Evolutionary conservation across 345 rosid species (phyloP).

Genomic region (Passiflora organensis): DNA sequence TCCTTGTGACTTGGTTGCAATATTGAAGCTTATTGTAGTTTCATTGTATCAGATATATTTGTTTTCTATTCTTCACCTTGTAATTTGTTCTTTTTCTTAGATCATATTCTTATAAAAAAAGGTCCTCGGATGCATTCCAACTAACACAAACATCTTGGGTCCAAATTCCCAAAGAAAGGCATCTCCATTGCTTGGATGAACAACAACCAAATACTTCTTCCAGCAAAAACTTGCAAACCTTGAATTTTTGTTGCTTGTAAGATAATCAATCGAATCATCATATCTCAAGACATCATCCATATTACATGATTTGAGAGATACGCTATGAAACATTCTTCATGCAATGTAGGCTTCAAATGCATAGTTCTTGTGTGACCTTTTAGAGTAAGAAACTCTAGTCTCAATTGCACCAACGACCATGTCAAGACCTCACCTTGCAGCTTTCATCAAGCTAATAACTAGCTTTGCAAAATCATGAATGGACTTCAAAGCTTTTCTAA

Average conservation of each 20-base stretch:
- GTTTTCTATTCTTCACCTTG: too few species aligned
- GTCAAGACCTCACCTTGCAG: slow-evolving; percentile 54
- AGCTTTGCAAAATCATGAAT: slow-evolving; percentile 62
- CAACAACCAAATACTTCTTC: slow-evolving; percentile 49
- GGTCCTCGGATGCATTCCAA: slow-evolving; percentile 57
- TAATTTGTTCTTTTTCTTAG: too few species aligned
- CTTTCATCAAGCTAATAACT: slow-evolving; percentile 58
- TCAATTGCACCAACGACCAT: slow-evolving; percentile 43
- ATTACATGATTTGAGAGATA: slow-evolving; percentile 26
- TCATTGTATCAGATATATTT: too few species aligned
- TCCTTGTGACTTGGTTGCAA: too few species aligned
- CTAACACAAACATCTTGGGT: slow-evolving; percentile 44
- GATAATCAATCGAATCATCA: slow-evolving; percentile 41
- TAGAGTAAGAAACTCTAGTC: slow-evolving; percentile 33
- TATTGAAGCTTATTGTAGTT: too few species aligned
- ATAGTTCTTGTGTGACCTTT: slow-evolving; percentile 50
- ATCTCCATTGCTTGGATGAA: slow-evolving; percentile 56
- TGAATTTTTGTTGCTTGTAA: slow-evolving; percentile 42
- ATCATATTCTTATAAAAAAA: too few species aligned
- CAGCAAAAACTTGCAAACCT: slow-evolving; percentile 45
- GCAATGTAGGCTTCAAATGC: slow-evolving; percentile 61
- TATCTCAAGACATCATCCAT: slow-evolving; percentile 35
- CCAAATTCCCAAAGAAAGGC: slow-evolving; percentile 58
- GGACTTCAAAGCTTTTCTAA: slow-evolving; percentile 41
- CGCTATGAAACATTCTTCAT: slow-evolving; percentile 47